phyloP scores from a whole-genome alignment of 2,329 filamentous ascomycete species.

The Trichophyton benhamiae region DNA sequence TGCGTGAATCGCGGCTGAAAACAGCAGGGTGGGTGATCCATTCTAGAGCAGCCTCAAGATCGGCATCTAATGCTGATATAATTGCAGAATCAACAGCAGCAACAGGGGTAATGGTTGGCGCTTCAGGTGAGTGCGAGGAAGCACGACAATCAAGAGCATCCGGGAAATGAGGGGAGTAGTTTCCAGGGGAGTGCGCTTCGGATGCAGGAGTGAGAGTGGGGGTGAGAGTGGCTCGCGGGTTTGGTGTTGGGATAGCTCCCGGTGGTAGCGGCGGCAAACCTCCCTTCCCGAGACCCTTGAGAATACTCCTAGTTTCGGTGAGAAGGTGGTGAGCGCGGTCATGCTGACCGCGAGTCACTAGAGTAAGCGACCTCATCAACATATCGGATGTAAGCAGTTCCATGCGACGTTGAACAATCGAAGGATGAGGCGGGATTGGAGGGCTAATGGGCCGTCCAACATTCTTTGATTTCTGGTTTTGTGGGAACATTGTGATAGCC shows the following conservation, averaged over 20 bases:
- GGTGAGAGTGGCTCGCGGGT: conserved; percentile 23
- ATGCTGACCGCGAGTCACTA: conserved; percentile 83
- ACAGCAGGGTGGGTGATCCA: conserved; percentile 97
- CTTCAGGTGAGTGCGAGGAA: conserved; percentile 21
- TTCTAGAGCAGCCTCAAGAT: conserved; percentile 80
- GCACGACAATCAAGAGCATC: conserved; percentile 23
- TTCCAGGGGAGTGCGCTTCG: conserved; percentile 24
- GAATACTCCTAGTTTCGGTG: conserved; percentile 83
- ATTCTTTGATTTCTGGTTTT: conserved; percentile 51
- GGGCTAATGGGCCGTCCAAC: conserved; percentile 45
- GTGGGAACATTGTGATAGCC: conserved; percentile 83
- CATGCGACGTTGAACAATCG: conserved; percentile 92
- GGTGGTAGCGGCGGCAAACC: conserved; percentile 77
- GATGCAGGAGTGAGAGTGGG: conserved; percentile 28
- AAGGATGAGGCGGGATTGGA: conserved; percentile 87
- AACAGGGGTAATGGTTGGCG: conserved; percentile 41
- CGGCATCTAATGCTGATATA: conserved; percentile 76
- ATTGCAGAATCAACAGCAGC: conserved; percentile 73
- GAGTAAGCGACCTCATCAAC: conserved; percentile 79
- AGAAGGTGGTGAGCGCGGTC: conserved; percentile 87
- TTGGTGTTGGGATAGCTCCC: conserved; percentile 13
- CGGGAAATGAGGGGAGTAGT: conserved; percentile 28
- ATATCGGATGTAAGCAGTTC: conserved; percentile 96
- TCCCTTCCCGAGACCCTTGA: conserved; percentile 92
- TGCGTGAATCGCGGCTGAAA: conserved; percentile 84